phyloP scores from a whole-genome alignment of 768 basidiomycete genomes.

The Collybiopsis confluens region DNA sequence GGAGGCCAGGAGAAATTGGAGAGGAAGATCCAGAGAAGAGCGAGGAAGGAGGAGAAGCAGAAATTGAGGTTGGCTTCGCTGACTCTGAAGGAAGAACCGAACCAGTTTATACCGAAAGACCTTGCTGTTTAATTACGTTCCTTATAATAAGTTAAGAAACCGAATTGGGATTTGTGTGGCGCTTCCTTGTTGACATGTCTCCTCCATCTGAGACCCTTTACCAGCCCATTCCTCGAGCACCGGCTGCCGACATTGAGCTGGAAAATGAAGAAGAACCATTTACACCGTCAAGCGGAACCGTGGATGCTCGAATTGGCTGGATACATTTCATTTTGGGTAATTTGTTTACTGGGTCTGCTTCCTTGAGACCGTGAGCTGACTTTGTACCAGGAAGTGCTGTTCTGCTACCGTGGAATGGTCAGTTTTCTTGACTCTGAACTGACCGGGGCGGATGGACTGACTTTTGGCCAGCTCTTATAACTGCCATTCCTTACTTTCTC shows the following conservation, averaged over 20 bases:
- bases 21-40: constrained; percentile 44
- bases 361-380: neutral
- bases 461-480: constrained; percentile 78
- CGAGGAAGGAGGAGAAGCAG: constrained; percentile 47
- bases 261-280: neutral
- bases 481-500: constrained; percentile 77
- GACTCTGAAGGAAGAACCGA: constrained; percentile 47
- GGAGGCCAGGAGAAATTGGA: constrained; percentile 46
- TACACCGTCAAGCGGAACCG: neutral
- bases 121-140: neutral
- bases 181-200: constrained; percentile 20
- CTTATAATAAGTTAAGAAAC: too few relatives aligned
- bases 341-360: too few relatives aligned
- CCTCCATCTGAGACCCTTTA: constrained; percentile 36
- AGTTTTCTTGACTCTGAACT: neutral
- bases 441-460: too few relatives aligned
- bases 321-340: constrained; percentile 55
- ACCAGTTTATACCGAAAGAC: constrained; percentile 52
- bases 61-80: constrained; percentile 54
- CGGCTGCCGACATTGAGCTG: constrained; percentile 19
- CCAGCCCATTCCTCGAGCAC: constrained; percentile 38
- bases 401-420: constrained; percentile 89
- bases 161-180: too few relatives aligned
- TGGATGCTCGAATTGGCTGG: constrained; percentile 50
- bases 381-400: constrained; percentile 45